Evolutionary conservation across 768 basidiomycete genomes (phyloP).

Genomic region (Hortiboletus flavorubellus): DNA sequence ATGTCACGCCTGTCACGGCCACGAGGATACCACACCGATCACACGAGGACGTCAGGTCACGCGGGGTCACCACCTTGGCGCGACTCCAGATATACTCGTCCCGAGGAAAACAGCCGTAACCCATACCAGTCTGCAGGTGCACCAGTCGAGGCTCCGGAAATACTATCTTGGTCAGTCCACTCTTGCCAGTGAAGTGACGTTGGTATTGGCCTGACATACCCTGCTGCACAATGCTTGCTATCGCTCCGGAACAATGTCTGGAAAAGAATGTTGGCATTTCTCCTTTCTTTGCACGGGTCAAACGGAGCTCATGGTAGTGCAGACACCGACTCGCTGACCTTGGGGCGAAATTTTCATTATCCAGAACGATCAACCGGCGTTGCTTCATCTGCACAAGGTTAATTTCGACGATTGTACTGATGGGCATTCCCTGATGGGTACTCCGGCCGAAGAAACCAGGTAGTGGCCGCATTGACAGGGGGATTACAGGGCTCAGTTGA

Average conservation of each 20-base stretch:
- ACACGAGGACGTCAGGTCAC: conserved; percentile 1
- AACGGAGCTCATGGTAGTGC: neutral
- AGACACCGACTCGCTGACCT: conserved; percentile 48
- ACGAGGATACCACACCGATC: conserved; percentile 13
- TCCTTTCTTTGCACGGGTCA: neutral
- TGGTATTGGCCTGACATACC: neutral
- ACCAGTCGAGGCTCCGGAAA: conserved; percentile 38
- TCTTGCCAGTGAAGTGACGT: neutral
- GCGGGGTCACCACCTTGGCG: no score
- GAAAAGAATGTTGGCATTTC: conserved; percentile 44
- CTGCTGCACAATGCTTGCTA: conserved; percentile 45
- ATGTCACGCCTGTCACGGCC: conserved; percentile 1
- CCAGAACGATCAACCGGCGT: conserved; percentile 46
- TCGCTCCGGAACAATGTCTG: conserved; percentile 52
- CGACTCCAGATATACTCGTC: no score
- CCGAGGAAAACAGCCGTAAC: no score
- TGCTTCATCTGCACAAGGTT: conserved; percentile 39
- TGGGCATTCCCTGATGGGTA: conserved; percentile 49
- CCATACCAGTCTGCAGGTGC: no score
- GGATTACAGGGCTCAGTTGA: conserved; percentile 42
- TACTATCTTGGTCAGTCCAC: conserved; percentile 29
- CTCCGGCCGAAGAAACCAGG: neutral
- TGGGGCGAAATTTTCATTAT: conserved; percentile 39
- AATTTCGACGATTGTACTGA: conserved; percentile 34
- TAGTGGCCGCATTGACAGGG: neutral